Conservation (phyloP, 495 filamentous ascomycete genomes). For the Penicillium steckii region DNA sequence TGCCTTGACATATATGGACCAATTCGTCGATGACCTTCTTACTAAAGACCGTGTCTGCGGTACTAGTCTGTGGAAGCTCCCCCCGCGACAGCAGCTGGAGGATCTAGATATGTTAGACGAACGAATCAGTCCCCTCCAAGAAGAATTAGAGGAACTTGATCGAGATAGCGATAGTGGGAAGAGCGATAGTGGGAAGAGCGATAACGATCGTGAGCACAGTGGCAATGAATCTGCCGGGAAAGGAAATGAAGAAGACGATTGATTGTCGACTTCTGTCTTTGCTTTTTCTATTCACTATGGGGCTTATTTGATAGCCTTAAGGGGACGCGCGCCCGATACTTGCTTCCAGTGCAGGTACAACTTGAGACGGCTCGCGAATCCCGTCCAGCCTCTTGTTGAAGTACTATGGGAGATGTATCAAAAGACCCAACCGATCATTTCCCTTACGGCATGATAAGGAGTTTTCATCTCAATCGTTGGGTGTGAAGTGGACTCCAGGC, state of each 20-base stretch:
- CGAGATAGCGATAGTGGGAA: conserved; percentile 55
- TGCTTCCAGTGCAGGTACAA: not conserved
- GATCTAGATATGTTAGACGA: conserved; percentile 86
- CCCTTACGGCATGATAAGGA: no score
- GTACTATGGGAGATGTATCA: no score
- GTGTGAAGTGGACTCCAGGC: no score
- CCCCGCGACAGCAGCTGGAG: conserved; percentile 77
- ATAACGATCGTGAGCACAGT: conserved; percentile 17
- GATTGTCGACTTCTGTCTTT: conserved; percentile 7
- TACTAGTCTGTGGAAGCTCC: conserved; percentile 91
- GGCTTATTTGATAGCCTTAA: not conserved
- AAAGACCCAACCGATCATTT: no score
- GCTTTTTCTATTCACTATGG: not conserved
- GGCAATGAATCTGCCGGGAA: conserved; percentile 11
- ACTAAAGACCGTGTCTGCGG: conserved; percentile 87
- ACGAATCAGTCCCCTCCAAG: conserved; percentile 75
- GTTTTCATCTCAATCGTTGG: no score
- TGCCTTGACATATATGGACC: conserved; percentile 78
- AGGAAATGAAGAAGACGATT: conserved; percentile 27
- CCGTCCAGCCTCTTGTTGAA: no score
- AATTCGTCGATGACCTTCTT: conserved; percentile 90
- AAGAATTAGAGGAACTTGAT: conserved; percentile 81
- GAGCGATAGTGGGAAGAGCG: conserved; percentile 4
- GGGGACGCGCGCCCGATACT: not conserved
- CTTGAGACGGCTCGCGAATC: no score